Evolutionary conservation across 2,329 filamentous ascomycete species (phyloP), one percentile per base, ranked within the genome.

Genomic region (Immersiporthe knoxdaviesiana): DNA sequence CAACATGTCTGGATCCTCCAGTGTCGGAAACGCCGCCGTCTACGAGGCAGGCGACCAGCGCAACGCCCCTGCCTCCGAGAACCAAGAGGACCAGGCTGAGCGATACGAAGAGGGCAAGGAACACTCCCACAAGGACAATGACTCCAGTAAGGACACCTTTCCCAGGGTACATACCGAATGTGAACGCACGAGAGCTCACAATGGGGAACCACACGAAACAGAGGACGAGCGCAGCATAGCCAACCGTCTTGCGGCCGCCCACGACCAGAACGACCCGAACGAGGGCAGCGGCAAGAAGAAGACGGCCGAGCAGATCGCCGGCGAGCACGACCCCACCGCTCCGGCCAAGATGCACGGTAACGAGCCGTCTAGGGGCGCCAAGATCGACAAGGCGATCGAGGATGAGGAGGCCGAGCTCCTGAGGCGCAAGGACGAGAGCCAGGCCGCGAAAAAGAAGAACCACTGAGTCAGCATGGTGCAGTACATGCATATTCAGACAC

Each of bases 11-110:
- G 76, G 75, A 58, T 74, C 82, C 71, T 92, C 91, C 70, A 91
- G 84, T 77, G 91, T 95, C 77, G 92, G 92, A 74, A 85, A 83
- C 78, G 75, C 80, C 72, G 78, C 80, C 71, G 81, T 93, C 78
- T 94, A 96, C 81, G 91, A 94, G 81, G 89, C 85, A 68, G 90
- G 89, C 69, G 92, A 96, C 80, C 92, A 95, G 84, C 86, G 87
- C 75, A 93, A 89, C 78, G 78, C 80, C 71, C 85, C 87, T 69
- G 77, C 86, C 69, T 83, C 85, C 5, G 82, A 88, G 75, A 58
- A 76, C 16, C 80, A 84, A 59, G 79, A 85, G 52, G 47, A 69
- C 18, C 63, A 71, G 44, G 82, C 84, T 32, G 82, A 86, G 62
- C 85, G 88, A 69, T 96, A 88, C 82, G 82, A 94, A 71, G 91